Percentiles rank a stretch among this genome's conserved stretches.
phyloP scores from a whole-genome alignment of 169 alveolate species.

The Plasmodium falciparum region DNA sequence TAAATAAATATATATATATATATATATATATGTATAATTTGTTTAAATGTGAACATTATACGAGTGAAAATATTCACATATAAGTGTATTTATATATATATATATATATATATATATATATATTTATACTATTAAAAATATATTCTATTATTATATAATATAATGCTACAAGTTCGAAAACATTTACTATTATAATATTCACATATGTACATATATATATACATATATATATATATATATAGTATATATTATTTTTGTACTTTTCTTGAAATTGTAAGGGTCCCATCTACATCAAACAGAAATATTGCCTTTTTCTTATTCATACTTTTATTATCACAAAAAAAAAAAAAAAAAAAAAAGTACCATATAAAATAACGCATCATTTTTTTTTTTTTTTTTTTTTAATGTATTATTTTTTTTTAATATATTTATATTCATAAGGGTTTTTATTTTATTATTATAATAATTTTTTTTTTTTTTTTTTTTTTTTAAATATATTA shows the following conservation, averaged over 20 bases:
- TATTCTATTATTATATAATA: too few species aligned
- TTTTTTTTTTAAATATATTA: too few species aligned
- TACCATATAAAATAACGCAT: not conserved
- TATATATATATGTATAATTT: not conserved
- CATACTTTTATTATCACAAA: slow-evolving; percentile 6
- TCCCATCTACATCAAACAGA: slow-evolving; percentile 94
- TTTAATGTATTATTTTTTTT: not conserved
- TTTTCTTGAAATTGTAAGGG: slow-evolving; percentile 90
- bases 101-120: too few species aligned
- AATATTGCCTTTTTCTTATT: slow-evolving; percentile 28
- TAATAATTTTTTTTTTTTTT: too few species aligned
- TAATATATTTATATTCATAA: not conserved
- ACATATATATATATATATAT: not conserved
- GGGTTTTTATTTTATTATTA: too few species aligned
- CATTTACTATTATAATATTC: not conserved
- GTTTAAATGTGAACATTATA: not conserved
- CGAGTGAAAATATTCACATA: not conserved
- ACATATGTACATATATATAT: not conserved
- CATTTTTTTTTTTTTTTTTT: not conserved
- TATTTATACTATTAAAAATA: too few species aligned
- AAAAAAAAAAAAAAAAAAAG: not conserved
- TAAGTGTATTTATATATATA: too few species aligned
- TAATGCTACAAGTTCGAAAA: too few species aligned
- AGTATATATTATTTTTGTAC: slow-evolving; percentile 9
- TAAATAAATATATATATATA: not conserved